Conservation (phyloP, 139 green algal genomes). For the Spirogloea muscicola region DNA sequence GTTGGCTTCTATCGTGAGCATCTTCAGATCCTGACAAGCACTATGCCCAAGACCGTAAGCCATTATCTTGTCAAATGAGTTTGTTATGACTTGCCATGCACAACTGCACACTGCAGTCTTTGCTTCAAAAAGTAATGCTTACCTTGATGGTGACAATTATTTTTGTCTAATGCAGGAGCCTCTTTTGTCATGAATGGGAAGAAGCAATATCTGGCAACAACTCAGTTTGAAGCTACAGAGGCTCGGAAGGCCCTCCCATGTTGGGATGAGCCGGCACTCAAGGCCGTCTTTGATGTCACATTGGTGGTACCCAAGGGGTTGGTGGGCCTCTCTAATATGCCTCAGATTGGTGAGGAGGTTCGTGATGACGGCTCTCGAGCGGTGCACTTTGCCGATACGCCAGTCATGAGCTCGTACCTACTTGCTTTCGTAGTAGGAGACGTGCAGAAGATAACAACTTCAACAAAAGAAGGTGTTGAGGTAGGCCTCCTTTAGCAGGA, state of each 20-base stretch:
- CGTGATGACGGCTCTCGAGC: constrained; percentile 1
- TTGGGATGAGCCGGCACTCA: constrained; percentile 88
- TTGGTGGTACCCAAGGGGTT: constrained; percentile 43
- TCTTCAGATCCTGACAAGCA: not conserved
- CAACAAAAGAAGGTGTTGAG: constrained; percentile 25
- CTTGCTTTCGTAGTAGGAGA: constrained; percentile 70
- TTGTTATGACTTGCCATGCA: no score
- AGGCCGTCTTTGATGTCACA: constrained; percentile 58
- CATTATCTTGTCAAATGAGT: no score
- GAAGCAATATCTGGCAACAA: constrained; percentile 43
- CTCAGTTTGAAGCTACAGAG: constrained; percentile 49
- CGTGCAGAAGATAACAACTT: constrained; percentile 50
- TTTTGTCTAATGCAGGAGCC: constrained; percentile 18
- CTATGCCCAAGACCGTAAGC: no score
- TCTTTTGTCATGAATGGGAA: constrained; percentile 7
- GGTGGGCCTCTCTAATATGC: constrained; percentile 77
- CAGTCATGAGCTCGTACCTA: constrained; percentile 84
- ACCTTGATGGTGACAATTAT: no score
- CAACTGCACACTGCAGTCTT: no score
- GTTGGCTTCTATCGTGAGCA: constrained; percentile 37
- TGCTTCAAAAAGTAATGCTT: no score
- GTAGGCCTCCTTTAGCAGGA: no score
- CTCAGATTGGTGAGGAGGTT: constrained; percentile 14
- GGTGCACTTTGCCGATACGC: constrained; percentile 56
- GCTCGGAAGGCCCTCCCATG: constrained; percentile 73